Percentiles rank a stretch among this genome's conserved stretches.
Conservation (phyloP, 768 basidiomycete genomes). For the Trametopsis cervina region DNA sequence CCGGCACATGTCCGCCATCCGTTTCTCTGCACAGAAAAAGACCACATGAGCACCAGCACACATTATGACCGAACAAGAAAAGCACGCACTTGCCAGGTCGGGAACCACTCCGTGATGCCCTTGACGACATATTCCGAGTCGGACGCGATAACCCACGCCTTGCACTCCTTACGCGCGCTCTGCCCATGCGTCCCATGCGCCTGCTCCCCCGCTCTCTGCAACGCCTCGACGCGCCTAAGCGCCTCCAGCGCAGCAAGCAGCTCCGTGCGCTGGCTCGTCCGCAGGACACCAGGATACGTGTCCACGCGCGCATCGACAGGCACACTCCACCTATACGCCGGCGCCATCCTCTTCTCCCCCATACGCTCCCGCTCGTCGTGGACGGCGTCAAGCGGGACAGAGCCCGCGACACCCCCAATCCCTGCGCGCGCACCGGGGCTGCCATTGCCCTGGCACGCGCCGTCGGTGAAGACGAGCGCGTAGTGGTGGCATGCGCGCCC, state of each 20-base stretch:
- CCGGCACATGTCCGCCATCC: too few relatives aligned
- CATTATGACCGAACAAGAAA: too few relatives aligned
- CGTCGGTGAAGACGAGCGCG: slow-evolving; percentile 29
- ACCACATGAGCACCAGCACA: too few relatives aligned
- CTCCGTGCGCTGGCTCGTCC: slow-evolving; percentile 7
- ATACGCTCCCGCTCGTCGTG: too few relatives aligned
- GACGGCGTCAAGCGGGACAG: too few relatives aligned
- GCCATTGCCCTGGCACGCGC: slow-evolving; percentile 28
- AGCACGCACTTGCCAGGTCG: slow-evolving; percentile 26
- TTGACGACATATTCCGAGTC: slow-evolving; percentile 31
- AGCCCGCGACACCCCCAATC: slow-evolving; percentile 22
- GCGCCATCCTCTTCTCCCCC: too few relatives aligned
- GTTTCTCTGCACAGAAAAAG: too few relatives aligned
- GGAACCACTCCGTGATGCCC: slow-evolving; percentile 31
- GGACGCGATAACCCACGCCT: slow-evolving; percentile 20
- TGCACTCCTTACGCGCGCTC: background rate
- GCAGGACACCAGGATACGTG: background rate
- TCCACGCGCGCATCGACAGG: background rate
- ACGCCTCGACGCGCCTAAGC: background rate
- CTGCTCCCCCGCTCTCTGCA: background rate
- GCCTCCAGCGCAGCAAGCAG: slow-evolving; percentile 4
- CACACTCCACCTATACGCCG: background rate
- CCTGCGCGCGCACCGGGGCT: slow-evolving; percentile 21
- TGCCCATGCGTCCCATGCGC: too few relatives aligned
- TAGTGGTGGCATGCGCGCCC: slow-evolving; percentile 18